These are phyloP conservation scores for Entomortierella parvispora DNA, from an alignment of 192 early-diverging fungal species.

Conservation along the genomic window DNA sequence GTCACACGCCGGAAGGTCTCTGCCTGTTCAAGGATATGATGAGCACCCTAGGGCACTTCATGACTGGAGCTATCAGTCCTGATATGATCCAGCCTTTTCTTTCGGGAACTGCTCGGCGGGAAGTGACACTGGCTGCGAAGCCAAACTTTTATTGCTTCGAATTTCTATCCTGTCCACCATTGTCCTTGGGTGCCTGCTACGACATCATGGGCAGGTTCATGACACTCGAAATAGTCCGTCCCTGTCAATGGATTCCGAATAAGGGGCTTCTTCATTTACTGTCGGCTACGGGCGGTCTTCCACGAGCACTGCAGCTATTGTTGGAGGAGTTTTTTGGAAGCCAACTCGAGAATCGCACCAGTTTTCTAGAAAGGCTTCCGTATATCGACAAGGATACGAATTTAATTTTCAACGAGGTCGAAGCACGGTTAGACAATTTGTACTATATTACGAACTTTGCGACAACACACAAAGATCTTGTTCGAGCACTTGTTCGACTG, in stretches of 20 bases:
- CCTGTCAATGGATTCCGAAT: constrained; percentile 5
- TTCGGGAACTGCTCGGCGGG: constrained; percentile 17
- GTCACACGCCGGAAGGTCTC: constrained; percentile 3
- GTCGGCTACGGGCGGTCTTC: too few species aligned
- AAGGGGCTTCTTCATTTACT: constrained; percentile 7
- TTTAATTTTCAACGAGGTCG: not conserved
- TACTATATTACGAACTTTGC: not conserved
- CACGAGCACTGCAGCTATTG: too few species aligned
- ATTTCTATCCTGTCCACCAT: constrained; percentile 16
- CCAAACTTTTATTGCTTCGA: constrained; percentile 26
- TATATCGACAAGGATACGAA: not conserved
- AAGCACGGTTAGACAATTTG: not conserved
- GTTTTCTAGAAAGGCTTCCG: not conserved
- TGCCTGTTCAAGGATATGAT: constrained; percentile 16
- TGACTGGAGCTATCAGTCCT: constrained; percentile 8
- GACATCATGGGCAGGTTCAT: constrained; percentile 22
- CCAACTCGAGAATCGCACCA: not conserved
- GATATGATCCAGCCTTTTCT: constrained; percentile 25
- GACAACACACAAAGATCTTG: not conserved
- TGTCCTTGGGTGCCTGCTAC: constrained; percentile 17
- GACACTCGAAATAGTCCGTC: not conserved
- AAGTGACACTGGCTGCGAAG: constrained; percentile 7
- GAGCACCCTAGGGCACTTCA: constrained; percentile 12
- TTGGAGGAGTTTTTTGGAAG: constrained; percentile 10
- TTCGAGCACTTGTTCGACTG: constrained; percentile 3